phyloP scores from a whole-genome alignment of 306 rosid species.

The Arachis stenosperma region DNA sequence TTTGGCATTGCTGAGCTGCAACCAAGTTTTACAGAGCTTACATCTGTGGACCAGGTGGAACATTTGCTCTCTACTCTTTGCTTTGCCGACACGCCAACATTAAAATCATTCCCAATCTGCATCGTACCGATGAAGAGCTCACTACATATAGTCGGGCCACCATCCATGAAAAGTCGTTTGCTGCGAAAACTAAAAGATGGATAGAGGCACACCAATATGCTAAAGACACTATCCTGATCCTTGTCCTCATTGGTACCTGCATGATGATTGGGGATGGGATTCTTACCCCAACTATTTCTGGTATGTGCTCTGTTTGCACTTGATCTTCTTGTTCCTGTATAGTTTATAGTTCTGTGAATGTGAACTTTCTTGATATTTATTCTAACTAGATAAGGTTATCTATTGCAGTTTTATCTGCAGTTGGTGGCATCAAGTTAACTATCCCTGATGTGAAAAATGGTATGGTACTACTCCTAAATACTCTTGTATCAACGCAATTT shows the following conservation, averaged over 20 bases:
- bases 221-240: conserved; percentile 68
- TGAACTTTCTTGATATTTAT: conserved; percentile 6
- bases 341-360: conserved; percentile 4
- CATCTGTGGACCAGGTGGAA: conserved; percentile 61
- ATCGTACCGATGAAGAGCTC: conserved; percentile 80
- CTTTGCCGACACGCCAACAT: conserved; percentile 90
- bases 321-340: conserved; percentile 27
- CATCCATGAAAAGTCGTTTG: conserved; percentile 71
- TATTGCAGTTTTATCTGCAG: conserved; percentile 83
- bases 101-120: conserved; percentile 79
- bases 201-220: conserved; percentile 55
- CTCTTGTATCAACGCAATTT: conserved; percentile 27
- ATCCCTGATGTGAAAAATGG: conserved; percentile 57
- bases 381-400: neutral
- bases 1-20: conserved; percentile 18
- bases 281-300: conserved; percentile 91
- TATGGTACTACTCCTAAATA: conserved; percentile 44
- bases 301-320: conserved; percentile 47
- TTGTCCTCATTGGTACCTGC: conserved; percentile 87
- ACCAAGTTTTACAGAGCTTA: conserved; percentile 14
- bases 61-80: conserved; percentile 86
- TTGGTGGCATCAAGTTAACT: conserved; percentile 88
- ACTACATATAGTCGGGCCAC: conserved; percentile 85
- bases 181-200: conserved; percentile 80
- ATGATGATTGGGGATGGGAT: conserved; percentile 94